phyloP scores from a whole-genome alignment of 2,329 filamentous ascomycete species.

The Colletotrichum plurivorum region DNA sequence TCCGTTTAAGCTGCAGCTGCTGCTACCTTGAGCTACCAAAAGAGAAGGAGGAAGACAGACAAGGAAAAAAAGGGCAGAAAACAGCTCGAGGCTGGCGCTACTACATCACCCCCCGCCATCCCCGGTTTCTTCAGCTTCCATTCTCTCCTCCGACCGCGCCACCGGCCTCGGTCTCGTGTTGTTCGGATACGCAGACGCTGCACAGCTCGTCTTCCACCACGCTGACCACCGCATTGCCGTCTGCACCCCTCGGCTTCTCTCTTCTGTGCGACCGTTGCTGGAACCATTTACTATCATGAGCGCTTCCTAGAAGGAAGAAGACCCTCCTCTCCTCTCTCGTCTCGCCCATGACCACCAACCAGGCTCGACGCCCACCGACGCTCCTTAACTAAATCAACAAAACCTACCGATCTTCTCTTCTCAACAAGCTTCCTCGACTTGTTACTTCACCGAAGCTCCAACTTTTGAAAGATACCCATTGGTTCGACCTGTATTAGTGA shows the following conservation, averaged over 20 bases:
- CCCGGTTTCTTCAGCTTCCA: conserved; percentile 24
- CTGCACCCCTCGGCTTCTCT: conserved; percentile 18
- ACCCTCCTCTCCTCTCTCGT: conserved; percentile 5
- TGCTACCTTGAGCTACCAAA: conserved; percentile 29
- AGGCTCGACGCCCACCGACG: conserved; percentile 39
- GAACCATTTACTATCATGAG: conserved; percentile 37
- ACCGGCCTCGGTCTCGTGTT: conserved; percentile 37
- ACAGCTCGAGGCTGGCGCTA: neutral
- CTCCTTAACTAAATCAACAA: conserved; percentile 30
- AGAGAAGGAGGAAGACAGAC: neutral
- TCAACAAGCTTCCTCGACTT: conserved; percentile 19
- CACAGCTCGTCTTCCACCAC: conserved; percentile 34
- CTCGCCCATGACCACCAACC: conserved; percentile 25
- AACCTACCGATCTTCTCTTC: conserved; percentile 30
- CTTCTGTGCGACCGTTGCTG: conserved; percentile 33
- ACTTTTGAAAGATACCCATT: conserved; percentile 37
- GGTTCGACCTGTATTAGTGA: conserved; percentile 23
- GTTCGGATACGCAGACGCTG: conserved; percentile 32
- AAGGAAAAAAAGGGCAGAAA: conserved; percentile 14
- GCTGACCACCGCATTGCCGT: conserved; percentile 36
- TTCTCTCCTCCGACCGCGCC: conserved; percentile 23
- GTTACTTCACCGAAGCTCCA: conserved; percentile 25
- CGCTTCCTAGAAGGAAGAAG: conserved; percentile 38
- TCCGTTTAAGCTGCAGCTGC: conserved; percentile 36
- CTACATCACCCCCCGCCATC: conserved; percentile 34